Conservation (phyloP, 352 stramenopile genomes). For the Elongisporangium prolatum region DNA sequence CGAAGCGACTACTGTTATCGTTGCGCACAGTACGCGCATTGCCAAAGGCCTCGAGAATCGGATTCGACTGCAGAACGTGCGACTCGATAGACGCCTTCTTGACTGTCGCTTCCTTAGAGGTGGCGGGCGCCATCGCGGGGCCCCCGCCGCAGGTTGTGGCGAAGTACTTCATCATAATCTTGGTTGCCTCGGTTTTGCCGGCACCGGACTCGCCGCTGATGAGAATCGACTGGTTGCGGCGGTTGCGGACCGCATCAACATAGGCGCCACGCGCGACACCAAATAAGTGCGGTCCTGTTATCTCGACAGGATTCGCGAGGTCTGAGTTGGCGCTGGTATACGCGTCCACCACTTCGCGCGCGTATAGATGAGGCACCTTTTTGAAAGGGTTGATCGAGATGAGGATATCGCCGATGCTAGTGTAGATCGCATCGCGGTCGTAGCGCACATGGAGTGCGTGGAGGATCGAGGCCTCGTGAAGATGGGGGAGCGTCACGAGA, state of each 20-base stretch:
- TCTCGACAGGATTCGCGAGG: neutral
- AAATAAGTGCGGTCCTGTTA: conserved; percentile 59
- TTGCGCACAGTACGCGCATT: conserved; percentile 87
- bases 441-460: conserved; percentile 75
- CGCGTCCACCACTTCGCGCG: conserved; percentile 31
- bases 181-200: conserved; percentile 88
- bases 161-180: conserved; percentile 90
- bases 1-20: conserved; percentile 88
- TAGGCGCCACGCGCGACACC: conserved; percentile 69
- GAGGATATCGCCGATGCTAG: conserved; percentile 80
- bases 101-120: conserved; percentile 2
- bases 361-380: conserved; percentile 64
- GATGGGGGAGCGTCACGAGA: conserved; percentile 74
- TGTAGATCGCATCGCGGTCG: conserved; percentile 82
- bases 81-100: conserved; percentile 50
- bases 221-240: conserved; percentile 75
- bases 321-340: conserved; percentile 31
- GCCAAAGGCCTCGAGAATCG: conserved; percentile 88
- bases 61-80: conserved; percentile 89
- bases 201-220: conserved; percentile 85
- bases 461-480: conserved; percentile 84
- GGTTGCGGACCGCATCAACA: conserved; percentile 61
- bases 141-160: conserved; percentile 52
- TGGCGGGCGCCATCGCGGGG: conserved; percentile 10
- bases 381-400: conserved; percentile 88